Evolutionary conservation across 2,329 filamentous ascomycete genomes (phyloP).

Genomic region (Colletotrichum endophyticum): DNA sequence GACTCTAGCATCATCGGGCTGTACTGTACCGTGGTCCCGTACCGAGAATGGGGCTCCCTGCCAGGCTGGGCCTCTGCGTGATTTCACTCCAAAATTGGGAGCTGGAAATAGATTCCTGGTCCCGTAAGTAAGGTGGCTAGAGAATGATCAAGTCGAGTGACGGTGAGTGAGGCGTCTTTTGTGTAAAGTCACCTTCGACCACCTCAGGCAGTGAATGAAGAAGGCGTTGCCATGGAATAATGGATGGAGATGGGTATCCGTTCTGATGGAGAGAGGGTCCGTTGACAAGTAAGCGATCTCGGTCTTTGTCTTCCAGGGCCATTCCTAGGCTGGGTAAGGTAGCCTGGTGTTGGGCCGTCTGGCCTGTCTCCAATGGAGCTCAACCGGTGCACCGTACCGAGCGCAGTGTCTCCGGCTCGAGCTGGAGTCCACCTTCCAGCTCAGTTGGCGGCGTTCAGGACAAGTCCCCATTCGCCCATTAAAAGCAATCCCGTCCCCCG

Average conservation of each 20-base stretch:
- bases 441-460: not conserved
- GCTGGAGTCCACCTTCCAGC: constrained; percentile 12
- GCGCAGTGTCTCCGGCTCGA: constrained; percentile 10
- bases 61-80: not conserved
- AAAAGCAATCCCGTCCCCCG: constrained; percentile 19
- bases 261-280: not conserved
- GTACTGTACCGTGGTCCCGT: constrained; percentile 8
- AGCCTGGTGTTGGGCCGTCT: not conserved
- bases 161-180: not conserved
- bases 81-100: not conserved
- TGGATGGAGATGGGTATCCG: not conserved
- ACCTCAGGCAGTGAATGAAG: not conserved
- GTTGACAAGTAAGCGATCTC: not conserved
- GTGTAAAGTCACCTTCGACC: not conserved
- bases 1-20: constrained; percentile 9
- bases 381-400: constrained; percentile 4
- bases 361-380: not conserved
- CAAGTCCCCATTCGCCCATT: constrained; percentile 20
- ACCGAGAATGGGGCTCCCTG: not conserved
- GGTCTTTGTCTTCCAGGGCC: not conserved
- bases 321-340: not conserved
- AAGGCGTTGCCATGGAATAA: not conserved
- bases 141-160: not conserved
- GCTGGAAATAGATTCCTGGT: not conserved
- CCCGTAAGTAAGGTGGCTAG: not conserved